Evolutionary conservation across 768 basidiomycete genomes (phyloP).

Genomic region (Infundibulicybe gibba): DNA sequence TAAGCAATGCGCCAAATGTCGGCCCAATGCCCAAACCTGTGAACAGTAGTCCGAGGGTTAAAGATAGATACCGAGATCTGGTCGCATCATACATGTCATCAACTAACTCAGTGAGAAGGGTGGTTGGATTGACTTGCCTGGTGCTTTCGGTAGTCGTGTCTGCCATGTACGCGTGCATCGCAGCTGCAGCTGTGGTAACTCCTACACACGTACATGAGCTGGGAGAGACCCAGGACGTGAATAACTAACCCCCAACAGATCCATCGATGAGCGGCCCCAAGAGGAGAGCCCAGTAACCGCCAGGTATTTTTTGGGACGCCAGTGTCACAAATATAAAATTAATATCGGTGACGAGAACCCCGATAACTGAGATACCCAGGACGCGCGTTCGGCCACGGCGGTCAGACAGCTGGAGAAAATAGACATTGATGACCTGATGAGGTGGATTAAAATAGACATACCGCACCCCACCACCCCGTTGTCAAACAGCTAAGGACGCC

Average conservation of each 20-base stretch:
- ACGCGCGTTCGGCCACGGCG: constrained; percentile 66
- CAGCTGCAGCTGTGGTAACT: constrained; percentile 42
- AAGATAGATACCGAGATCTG: constrained; percentile 65
- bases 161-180: constrained; percentile 63
- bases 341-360: constrained; percentile 59
- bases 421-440: neutral
- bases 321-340: constrained; percentile 64
- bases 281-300: constrained; percentile 79
- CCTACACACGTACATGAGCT: constrained; percentile 34
- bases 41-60: constrained; percentile 65
- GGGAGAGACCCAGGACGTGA: constrained; percentile 2
- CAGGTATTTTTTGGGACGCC: constrained; percentile 60
- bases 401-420: constrained; percentile 60
- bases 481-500: constrained; percentile 5
- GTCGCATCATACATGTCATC: neutral
- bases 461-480: constrained; percentile 7
- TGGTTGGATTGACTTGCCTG: constrained; percentile 35
- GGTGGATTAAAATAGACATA: neutral
- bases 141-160: constrained; percentile 56
- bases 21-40: constrained; percentile 79
- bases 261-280: constrained; percentile 68
- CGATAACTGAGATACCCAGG: constrained; percentile 57
- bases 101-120: neutral
- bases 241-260: constrained; percentile 57
- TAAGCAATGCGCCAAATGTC: constrained; percentile 61